A percentile compares a stretch with the other conserved stretches of the same genome.
Evolutionary conservation across 2,329 filamentous ascomycete species (phyloP).

Genomic region (Diaporthe sp.): DNA sequence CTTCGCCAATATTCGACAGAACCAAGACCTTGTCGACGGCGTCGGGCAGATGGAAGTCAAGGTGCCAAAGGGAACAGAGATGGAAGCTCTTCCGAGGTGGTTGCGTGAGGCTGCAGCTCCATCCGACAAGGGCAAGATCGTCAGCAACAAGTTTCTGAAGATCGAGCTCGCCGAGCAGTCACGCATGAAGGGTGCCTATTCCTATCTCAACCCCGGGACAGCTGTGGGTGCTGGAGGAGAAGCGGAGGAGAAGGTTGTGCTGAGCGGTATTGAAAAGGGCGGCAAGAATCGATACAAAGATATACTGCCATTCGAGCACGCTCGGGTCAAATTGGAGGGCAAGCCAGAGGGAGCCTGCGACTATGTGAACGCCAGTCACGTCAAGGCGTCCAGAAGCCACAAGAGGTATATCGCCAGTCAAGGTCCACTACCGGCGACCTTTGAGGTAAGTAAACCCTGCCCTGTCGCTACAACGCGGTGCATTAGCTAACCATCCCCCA

Average conservation of each 20-base stretch:
- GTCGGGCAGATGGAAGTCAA: constrained; percentile 82
- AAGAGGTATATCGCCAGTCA: constrained; percentile 97
- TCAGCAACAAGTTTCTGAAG: constrained; percentile 84
- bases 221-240: constrained; percentile 40
- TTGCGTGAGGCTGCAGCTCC: constrained; percentile 74
- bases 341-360: constrained; percentile 79
- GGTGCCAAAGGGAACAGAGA: constrained; percentile 57
- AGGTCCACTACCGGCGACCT: constrained; percentile 91
- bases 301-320: constrained; percentile 95
- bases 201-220: constrained; percentile 57
- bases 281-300: constrained; percentile 98
- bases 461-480: too few species aligned
- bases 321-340: constrained; percentile 81
- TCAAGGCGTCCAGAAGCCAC: constrained; percentile 83
- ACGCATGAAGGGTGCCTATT: constrained; percentile 87
- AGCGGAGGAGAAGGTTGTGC: constrained; percentile 63
- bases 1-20: constrained; percentile 95
- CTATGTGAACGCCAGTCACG: constrained; percentile 93
- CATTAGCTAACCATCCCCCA: constrained; percentile 49
- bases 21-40: constrained; percentile 93
- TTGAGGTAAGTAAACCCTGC: constrained; percentile 72
- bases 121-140: constrained; percentile 79
- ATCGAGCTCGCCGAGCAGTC: constrained; percentile 89
- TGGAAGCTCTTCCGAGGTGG: constrained; percentile 76
- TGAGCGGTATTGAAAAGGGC: constrained; percentile 94